Conservation (phyloP, 768 basidiomycete genomes). For the Trichaptum fuscoviolaceum region DNA sequence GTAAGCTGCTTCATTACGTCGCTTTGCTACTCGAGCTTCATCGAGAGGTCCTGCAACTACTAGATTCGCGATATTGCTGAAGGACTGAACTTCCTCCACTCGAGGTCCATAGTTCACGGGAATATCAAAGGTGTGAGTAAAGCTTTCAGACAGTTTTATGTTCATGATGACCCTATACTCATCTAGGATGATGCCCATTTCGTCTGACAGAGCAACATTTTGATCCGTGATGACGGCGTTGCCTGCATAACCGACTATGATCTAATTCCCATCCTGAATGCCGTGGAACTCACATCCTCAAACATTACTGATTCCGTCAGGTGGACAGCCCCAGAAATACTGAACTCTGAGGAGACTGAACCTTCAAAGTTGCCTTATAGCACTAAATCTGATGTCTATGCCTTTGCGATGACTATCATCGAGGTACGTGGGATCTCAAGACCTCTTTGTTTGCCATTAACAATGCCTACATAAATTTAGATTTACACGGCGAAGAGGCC, state of each 20-base stretch:
- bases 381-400: slow-evolving; percentile 21
- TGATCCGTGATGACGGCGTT: slow-evolving; percentile 19
- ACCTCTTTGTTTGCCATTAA: neutral
- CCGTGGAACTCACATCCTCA: slow-evolving; percentile 19
- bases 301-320: slow-evolving; percentile 21
- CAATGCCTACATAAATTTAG: slow-evolving; percentile 7
- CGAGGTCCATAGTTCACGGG: slow-evolving; percentile 20
- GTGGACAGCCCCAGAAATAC: slow-evolving; percentile 31
- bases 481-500: slow-evolving; percentile 18
- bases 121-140: slow-evolving; percentile 22
- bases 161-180: neutral
- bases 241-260: slow-evolving; percentile 26
- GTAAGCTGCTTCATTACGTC: neutral
- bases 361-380: slow-evolving; percentile 8
- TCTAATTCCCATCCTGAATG: slow-evolving; percentile 20
- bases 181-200: neutral
- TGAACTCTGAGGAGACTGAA: slow-evolving; percentile 17
- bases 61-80: slow-evolving; percentile 17
- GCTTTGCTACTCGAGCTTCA: neutral
- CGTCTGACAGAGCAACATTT: slow-evolving; percentile 19
- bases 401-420: slow-evolving; percentile 24
- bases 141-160: neutral
- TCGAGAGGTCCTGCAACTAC: too few species aligned
- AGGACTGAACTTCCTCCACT: slow-evolving; percentile 24
- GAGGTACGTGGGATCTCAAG: slow-evolving; percentile 18